Percentiles rank a stretch among this genome's conserved stretches.
phyloP scores from a whole-genome alignment of 371 early-diverging fungal genomes.

The Catenaria anguillulae region DNA sequence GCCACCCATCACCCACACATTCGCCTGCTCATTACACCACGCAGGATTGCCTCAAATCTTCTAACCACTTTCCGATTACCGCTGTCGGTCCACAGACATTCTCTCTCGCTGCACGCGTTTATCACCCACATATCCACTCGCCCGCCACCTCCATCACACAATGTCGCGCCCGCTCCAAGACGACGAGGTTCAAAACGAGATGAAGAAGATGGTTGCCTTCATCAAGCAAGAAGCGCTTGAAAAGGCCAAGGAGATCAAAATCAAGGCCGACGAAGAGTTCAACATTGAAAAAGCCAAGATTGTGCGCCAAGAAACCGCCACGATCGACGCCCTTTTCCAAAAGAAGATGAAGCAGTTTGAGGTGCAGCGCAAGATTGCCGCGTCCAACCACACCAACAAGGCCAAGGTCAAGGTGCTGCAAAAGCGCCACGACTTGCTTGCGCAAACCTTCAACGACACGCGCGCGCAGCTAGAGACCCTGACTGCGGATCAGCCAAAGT shows the following conservation, averaged over 20 bases:
- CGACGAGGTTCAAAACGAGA: slow-evolving; percentile 74
- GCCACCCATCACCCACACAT: too few relatives aligned
- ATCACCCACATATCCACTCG: background rate
- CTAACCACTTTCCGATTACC: too few relatives aligned
- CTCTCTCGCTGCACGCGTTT: too few relatives aligned
- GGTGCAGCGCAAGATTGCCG: slow-evolving; percentile 73
- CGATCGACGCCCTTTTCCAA: slow-evolving; percentile 74
- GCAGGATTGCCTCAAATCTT: too few relatives aligned
- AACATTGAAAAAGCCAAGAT: slow-evolving; percentile 96
- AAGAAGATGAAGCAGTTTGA: slow-evolving; percentile 84
- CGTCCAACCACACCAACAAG: slow-evolving; percentile 91
- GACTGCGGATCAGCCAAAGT: slow-evolving; percentile 30
- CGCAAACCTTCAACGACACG: slow-evolving; percentile 56
- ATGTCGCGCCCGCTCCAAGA: slow-evolving; percentile 62
- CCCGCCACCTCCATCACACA: background rate
- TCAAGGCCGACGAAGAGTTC: slow-evolving; percentile 97
- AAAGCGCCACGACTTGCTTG: slow-evolving; percentile 70
- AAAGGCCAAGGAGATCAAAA: slow-evolving; percentile 94
- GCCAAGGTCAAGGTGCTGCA: slow-evolving; percentile 74
- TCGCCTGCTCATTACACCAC: too few relatives aligned
- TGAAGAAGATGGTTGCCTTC: slow-evolving; percentile 84
- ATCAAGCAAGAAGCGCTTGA: slow-evolving; percentile 96
- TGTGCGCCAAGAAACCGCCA: slow-evolving; percentile 75
- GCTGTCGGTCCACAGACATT: too few relatives aligned
- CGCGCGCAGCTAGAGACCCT: slow-evolving; percentile 33